Percentiles rank a stretch among this genome's conserved stretches.
Conservation (phyloP, 2,329 filamentous ascomycete genomes). For the Fusarium fujikuroi region DNA sequence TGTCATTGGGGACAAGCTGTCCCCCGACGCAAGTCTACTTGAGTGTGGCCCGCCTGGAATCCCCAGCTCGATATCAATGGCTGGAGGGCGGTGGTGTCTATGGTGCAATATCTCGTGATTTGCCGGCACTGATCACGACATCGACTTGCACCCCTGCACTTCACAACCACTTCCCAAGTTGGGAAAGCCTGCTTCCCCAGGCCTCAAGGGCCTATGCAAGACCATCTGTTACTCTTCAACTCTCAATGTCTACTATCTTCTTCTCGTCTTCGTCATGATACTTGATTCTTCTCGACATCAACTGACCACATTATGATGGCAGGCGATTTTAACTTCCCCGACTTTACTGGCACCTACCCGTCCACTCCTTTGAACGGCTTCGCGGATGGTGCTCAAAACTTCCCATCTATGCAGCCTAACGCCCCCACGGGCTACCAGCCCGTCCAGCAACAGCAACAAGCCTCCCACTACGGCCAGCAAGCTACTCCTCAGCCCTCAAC, state of each 20-base stretch:
- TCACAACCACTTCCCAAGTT: conserved; percentile 42
- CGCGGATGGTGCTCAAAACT: conserved; percentile 50
- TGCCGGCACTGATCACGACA: conserved; percentile 47
- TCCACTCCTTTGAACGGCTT: conserved; percentile 59
- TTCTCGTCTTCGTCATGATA: conserved; percentile 36
- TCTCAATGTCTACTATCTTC: conserved; percentile 28
- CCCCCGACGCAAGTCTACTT: conserved; percentile 32
- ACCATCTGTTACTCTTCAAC: conserved; percentile 37
- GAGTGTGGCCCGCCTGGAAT: conserved; percentile 38
- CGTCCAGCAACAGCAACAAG: conserved; percentile 47
- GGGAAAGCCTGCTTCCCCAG: conserved; percentile 41
- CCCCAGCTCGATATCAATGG: conserved; percentile 41
- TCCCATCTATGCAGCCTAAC: conserved; percentile 65
- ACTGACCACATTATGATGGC: conserved; percentile 55
- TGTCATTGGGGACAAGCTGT: conserved; percentile 41
- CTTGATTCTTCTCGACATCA: conserved; percentile 29
- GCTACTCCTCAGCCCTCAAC: conserved; percentile 45
- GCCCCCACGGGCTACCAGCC: conserved; percentile 59
- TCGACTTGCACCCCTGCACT: conserved; percentile 38
- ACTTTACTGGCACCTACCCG: conserved; percentile 64
- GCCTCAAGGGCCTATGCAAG: conserved; percentile 29
- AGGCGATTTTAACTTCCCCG: conserved; percentile 68
- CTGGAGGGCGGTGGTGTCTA: conserved; percentile 58
- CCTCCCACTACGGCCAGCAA: conserved; percentile 47
- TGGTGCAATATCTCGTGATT: conserved; percentile 73